These are phyloP conservation scores for Saccharomycopsis vini DNA, from an alignment of 805 yeast species.

Conservation along the genomic window DNA sequence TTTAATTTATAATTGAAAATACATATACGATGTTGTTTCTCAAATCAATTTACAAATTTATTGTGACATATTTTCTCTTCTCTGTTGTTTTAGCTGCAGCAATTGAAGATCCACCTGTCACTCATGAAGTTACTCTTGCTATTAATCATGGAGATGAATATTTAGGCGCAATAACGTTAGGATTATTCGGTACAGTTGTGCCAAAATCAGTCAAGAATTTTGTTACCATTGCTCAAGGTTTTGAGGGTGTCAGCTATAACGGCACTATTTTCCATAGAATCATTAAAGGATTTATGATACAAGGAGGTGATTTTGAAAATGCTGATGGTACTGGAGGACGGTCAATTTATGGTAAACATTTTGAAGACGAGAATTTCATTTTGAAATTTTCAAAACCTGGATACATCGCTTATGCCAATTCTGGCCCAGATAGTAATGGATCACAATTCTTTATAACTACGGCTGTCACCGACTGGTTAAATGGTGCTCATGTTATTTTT, in stretches of 20 bases:
- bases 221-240: slow-evolving; percentile 36
- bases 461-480: slow-evolving; percentile 40
- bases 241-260: slow-evolving; percentile 39
- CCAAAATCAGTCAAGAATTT: slow-evolving; percentile 61
- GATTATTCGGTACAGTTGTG: slow-evolving; percentile 54
- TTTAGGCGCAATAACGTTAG: slow-evolving; percentile 44
- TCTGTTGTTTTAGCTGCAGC: no score
- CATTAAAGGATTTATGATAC: slow-evolving; percentile 66
- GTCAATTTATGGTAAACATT: slow-evolving; percentile 66
- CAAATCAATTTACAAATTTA: no score
- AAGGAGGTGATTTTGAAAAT: slow-evolving; percentile 78
- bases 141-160: slow-evolving; percentile 27
- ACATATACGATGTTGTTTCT: no score
- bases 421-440: slow-evolving; percentile 60
- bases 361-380: slow-evolving; percentile 70
- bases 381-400: slow-evolving; percentile 63
- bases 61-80: no score
- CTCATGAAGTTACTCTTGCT: slow-evolving; percentile 37
- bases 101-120: slow-evolving; percentile 45
- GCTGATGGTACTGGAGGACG: slow-evolving; percentile 66
- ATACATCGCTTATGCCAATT: slow-evolving; percentile 63
- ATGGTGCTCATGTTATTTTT: slow-evolving; percentile 64
- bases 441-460: slow-evolving; percentile 67
- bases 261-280: slow-evolving; percentile 66
- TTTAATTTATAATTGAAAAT: no score